Evolutionary conservation across 2,329 filamentous ascomycete species (phyloP), one percentile per base, ranked within the genome.

Genomic region (Penicillium freii): DNA sequence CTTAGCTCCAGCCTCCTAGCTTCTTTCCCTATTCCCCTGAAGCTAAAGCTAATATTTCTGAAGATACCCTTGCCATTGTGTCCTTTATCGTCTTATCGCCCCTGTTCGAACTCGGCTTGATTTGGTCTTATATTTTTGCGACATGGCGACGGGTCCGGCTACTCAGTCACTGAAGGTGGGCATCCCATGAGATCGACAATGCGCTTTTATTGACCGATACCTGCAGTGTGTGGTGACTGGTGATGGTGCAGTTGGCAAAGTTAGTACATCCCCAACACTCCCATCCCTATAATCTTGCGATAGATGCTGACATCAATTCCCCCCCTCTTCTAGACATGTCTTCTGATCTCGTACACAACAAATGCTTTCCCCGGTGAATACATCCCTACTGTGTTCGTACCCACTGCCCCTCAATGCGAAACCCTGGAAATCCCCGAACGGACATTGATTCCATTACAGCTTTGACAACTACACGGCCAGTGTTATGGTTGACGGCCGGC

Each of bases 321-420:
- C 3, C 7, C 9, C n/a, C 15, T 11, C 19, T n/a, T 48, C 15
- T 63, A 97, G 93, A 99, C 94, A 83, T 99, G 94, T 82, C 87
- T 99, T 59, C 87, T 99, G 71, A 99, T 99, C 76, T 97, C 93
- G 52, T 99, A 99, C 81, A 97, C 94, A 63, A 99, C 94, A 63
- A 99, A 97, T 81, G 94, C 94, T 65, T 99, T 99, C 77, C 94
- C 94, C n/a, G 94, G 94, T 77, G 94, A 99, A 83, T 99, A 99
- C 79, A 97, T 99, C 69, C 94, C 94, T 66, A 99, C 94, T 70
- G 94, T 99, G 75, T 77, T 65, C 68, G 75, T 75, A 54, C 46
- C 63, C 63, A 17, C 46, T 55, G 53, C 69, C 60, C 64, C 55
- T 43, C 19, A 46, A 48, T 43, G 59, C 39, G 25, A 67, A 40